phyloP scores from a whole-genome alignment of 2,329 filamentous ascomycete species.

The Penicillium expansum region DNA sequence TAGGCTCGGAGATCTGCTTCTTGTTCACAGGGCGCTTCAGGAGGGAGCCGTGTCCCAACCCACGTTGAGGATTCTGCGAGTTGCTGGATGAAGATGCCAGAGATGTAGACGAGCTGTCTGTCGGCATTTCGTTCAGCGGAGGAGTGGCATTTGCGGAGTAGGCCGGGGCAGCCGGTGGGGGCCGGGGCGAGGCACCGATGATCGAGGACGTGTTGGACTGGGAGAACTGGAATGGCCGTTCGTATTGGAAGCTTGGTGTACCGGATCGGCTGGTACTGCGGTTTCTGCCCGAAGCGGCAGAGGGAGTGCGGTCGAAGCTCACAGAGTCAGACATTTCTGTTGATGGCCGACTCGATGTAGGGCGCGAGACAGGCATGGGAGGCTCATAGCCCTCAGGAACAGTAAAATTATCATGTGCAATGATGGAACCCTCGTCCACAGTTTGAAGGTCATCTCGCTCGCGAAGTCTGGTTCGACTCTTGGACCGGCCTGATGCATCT shows the following conservation, averaged over 20 bases:
- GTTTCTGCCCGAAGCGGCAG: conserved; percentile 40
- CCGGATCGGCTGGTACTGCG: conserved; percentile 41
- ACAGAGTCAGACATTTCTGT: conserved; percentile 31
- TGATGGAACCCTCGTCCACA: conserved; percentile 47
- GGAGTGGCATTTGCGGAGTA: conserved; percentile 55
- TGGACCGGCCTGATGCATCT: conserved; percentile 52
- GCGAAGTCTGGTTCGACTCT: conserved; percentile 52
- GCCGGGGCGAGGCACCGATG: conserved; percentile 42
- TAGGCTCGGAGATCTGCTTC: conserved; percentile 61
- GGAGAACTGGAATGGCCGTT: conserved; percentile 32
- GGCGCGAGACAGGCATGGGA: conserved; percentile 26
- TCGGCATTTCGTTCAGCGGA: conserved; percentile 47
- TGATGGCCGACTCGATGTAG: conserved; percentile 40
- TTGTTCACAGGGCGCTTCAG: conserved; percentile 61
- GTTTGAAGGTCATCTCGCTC: conserved; percentile 56
- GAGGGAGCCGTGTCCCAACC: conserved; percentile 29
- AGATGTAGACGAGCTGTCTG: conserved; percentile 42
- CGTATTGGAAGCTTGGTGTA: conserved; percentile 35
- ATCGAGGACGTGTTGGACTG: conserved; percentile 30
- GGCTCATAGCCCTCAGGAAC: conserved; percentile 27
- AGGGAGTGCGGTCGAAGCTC: conserved; percentile 38
- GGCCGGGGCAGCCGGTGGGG: conserved; percentile 45
- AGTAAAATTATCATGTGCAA: conserved; percentile 27
- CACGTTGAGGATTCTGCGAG: conserved; percentile 29
- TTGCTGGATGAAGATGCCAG: conserved; percentile 23